Evolutionary conservation across 2,329 filamentous ascomycete species (phyloP), one percentile per base, ranked within the genome.

Genomic region (Celoporthe dispersa): DNA sequence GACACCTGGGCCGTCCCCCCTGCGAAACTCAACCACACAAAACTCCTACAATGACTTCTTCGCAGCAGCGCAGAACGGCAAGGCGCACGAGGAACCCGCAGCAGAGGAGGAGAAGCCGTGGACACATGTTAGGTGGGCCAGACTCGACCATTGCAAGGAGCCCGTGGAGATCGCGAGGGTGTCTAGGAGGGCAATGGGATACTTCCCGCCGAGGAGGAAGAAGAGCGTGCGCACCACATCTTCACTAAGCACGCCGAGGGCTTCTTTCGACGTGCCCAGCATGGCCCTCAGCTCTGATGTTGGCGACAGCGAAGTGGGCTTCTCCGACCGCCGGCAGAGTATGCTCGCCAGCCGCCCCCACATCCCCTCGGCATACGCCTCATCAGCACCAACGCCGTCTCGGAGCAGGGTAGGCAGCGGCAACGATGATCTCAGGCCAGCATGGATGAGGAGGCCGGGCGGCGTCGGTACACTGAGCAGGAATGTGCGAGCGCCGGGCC

Each of bases 81-180:
- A 77, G 28, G 71, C 74, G 33, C 72, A 75, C 35, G 76, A 76
- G 33, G 70, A 76, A 16, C 68, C 68, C 5, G 78, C 79, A 64
- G 79, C 82, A 44, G 87, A 90, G n/a, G 82, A 86, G 39, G 91
- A 92, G 64, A 85, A 82, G 62, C 88, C 89, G 5, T 97, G 94
- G 93, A 91, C 88, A 70, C 94, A 98, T 80, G 93, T 97, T 70
- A 91, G 93, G 61, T 98, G 94, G 94, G 93, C 97, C 1, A 84
- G 91, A 39, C 86, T 98, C 35, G 92, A 95, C 72, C 91, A 90
- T 31, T 82, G 85, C 64, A 79, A 81, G 22, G 85, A 90, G 33
- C 91, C 93, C 0, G 90, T 96, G 33, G 93, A 98, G 79, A 96
- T 99, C 73, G 94, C 90, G 22, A 90, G 96, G 39, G 89, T 98